phyloP scores from a whole-genome alignment of 306 rosid species.

The Hylodesmum podocarpum region DNA sequence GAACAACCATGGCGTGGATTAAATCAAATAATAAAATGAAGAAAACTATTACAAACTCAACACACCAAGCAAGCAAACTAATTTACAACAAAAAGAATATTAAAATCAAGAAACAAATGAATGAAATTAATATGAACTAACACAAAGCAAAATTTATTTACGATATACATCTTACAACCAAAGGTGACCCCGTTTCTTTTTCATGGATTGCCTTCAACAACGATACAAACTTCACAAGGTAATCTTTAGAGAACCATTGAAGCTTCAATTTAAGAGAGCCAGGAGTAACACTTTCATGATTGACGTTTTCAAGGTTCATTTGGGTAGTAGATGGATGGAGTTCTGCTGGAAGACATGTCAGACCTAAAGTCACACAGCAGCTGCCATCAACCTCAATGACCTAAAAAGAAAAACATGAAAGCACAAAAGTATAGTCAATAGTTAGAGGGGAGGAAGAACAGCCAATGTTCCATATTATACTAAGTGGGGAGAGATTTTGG shows the following conservation, averaged over 20 bases:
- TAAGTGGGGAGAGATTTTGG: neutral
- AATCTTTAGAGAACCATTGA: conserved; percentile 66
- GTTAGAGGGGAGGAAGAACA: neutral
- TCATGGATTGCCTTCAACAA: conserved; percentile 77
- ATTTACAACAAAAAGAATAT: neutral
- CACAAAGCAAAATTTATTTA: conserved; percentile 37
- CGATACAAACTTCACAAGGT: conserved; percentile 65
- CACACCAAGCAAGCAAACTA: conserved; percentile 37
- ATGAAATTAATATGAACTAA: conserved; percentile 60
- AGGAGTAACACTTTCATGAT: conserved; percentile 32
- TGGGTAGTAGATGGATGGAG: conserved; percentile 35
- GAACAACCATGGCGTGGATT: conserved; percentile 27
- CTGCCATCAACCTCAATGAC: conserved; percentile 56
- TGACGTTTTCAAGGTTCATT: conserved; percentile 23
- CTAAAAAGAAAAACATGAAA: conserved; percentile 41
- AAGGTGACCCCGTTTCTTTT: conserved; percentile 42
- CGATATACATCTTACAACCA: conserved; percentile 55
- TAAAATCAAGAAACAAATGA: conserved; percentile 50
- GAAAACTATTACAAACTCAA: conserved; percentile 32
- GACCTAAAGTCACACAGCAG: conserved; percentile 53
- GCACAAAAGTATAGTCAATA: neutral
- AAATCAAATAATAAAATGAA: conserved; percentile 53
- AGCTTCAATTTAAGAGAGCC: conserved; percentile 61
- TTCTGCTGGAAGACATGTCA: conserved; percentile 44
- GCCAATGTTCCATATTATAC: neutral